Evolutionary conservation across 1,284 basidiomycete genomes (phyloP), one percentile per base, ranked within the genome.

Genomic region (Cutaneotrichosporon dermatis): DNA sequence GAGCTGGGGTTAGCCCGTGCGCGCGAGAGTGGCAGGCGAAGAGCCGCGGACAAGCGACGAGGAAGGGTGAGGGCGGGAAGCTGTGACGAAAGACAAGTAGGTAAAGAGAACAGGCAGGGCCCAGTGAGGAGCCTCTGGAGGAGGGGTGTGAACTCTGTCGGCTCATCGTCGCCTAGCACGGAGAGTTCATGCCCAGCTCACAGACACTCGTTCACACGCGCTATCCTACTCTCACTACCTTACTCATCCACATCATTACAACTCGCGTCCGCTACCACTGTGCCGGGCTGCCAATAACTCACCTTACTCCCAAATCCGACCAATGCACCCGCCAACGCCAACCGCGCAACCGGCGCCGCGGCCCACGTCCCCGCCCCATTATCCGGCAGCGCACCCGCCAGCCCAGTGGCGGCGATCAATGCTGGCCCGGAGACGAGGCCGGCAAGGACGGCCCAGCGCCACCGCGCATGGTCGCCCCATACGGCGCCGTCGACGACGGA

Each of bases 291-390:
- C 25, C 6, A 25, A 16, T 9, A 37, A 67, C 76, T 80, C 62
- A 87, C 85, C 79, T 83, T 85, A 8, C 83, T 82, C 4, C 86
- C 87, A 0, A 86, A 59, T 1, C 87, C 87, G 10, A 86, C 84
- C 6, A 87, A 76, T 7, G 84, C 70, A 1, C 87, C 86, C 7
- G 85, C 83, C 2, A 83, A 44, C 0, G 81, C 66, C 35, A 83
- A 61, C 37, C 76, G 73, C 33, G 67, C 66, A 33, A 76, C 55
- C 6, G 57, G 60, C 25, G 66, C 54, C 8, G 58, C 78, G 70
- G 13, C 74, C 78, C 46, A 66, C 58, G 43, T 76, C 63, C 48
- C 81, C 79, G 53, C 79, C 46, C 84, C 85, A 43, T 82, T 81
- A 39, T 81, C 68, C 5, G 55, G 84, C 55, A 56, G 83, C 69